phyloP scores from a whole-genome alignment of 1,284 basidiomycete genomes.

The Fereydounia khargensis region DNA sequence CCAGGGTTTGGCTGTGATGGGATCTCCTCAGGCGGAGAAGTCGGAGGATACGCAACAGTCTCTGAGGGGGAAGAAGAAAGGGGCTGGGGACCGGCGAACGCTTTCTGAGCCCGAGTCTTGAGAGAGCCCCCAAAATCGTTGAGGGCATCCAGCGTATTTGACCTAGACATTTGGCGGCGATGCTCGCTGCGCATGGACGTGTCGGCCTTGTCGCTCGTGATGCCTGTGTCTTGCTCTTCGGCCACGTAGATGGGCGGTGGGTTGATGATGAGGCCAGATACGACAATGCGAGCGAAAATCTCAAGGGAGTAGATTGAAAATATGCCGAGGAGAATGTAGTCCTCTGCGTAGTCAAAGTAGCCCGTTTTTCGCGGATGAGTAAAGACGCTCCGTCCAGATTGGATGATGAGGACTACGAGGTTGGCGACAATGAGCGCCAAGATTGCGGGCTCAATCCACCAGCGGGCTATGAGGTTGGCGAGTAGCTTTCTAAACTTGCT shows the following conservation, averaged over 20 bases:
- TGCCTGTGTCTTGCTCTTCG: background rate
- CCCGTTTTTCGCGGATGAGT: conserved; percentile 62
- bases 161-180: conserved; percentile 30
- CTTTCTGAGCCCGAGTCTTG: conserved; percentile 25
- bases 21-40: too few relatives aligned
- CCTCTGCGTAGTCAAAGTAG: conserved; percentile 85
- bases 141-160: conserved; percentile 45
- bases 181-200: conserved; percentile 4
- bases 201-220: conserved; percentile 1
- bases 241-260: conserved; percentile 60
- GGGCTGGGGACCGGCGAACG: conserved; percentile 8
- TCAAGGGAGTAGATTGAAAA: conserved; percentile 89
- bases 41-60: too few relatives aligned
- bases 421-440: conserved; percentile 80
- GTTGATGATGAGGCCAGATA: conserved; percentile 86
- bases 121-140: conserved; percentile 31
- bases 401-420: conserved; percentile 77
- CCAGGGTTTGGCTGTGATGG: background rate
- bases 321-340: conserved; percentile 75
- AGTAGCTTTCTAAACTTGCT: conserved; percentile 31
- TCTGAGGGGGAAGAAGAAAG: too few relatives aligned
- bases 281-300: conserved; percentile 80
- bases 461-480: conserved; percentile 53
- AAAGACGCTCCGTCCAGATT: conserved; percentile 66
- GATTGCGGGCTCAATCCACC: conserved; percentile 83